phyloP scores from a whole-genome alignment of 352 stramenopile genomes.

The Peronosclerospora sorghi region DNA sequence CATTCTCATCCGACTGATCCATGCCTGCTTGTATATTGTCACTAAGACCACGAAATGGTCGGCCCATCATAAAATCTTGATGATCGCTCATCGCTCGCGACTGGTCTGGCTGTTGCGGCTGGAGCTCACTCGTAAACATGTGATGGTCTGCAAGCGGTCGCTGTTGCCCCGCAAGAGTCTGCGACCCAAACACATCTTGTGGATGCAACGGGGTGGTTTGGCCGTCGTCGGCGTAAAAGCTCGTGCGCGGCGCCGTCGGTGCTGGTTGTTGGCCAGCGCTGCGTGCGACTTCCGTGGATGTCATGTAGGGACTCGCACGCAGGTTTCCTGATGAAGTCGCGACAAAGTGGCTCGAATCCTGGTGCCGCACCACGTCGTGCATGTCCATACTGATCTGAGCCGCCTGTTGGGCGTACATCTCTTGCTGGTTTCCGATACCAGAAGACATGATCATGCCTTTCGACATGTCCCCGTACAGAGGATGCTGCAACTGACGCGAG shows the following conservation, averaged over 20 bases:
- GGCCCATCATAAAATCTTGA: constrained; percentile 42
- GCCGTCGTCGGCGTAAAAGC: constrained; percentile 34
- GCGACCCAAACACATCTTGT: constrained; percentile 40
- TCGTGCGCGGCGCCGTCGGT: constrained; percentile 21
- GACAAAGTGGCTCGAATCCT: constrained; percentile 28
- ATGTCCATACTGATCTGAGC: constrained; percentile 47
- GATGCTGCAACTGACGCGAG: constrained; percentile 34
- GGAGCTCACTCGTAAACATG: constrained; percentile 29
- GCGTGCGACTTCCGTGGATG: constrained; percentile 13
- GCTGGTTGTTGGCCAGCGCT: constrained; percentile 15
- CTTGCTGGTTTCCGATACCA: constrained; percentile 31
- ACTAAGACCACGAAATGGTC: constrained; percentile 36
- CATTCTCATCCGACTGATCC: constrained; percentile 32
- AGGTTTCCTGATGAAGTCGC: constrained; percentile 6
- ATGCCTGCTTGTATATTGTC: constrained; percentile 30
- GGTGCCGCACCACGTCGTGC: constrained; percentile 39
- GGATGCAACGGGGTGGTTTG: constrained; percentile 30
- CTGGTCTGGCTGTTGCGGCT: constrained; percentile 31
- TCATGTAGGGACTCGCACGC: constrained; percentile 16
- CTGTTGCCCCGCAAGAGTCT: constrained; percentile 23
- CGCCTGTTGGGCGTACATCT: constrained; percentile 38
- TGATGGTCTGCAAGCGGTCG: constrained; percentile 31
- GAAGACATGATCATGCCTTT: constrained; percentile 41
- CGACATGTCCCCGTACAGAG: constrained; percentile 41
- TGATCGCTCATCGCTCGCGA: constrained; percentile 25